Evolutionary conservation across 441 rosid genomes (phyloP), one percentile per base, ranked within the genome.

Genomic region (Corymbia calophylla): DNA sequence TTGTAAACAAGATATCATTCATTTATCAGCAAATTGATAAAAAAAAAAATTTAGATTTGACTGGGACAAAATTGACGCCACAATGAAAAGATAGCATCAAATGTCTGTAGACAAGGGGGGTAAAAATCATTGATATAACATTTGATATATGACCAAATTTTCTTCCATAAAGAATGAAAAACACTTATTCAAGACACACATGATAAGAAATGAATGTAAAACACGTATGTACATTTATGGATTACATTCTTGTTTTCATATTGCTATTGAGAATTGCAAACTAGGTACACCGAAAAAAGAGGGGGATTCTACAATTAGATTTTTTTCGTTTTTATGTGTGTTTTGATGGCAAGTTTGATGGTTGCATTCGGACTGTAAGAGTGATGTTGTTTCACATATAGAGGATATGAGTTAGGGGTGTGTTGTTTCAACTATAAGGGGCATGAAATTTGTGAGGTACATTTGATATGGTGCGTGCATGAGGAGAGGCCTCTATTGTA

Each of bases 1-100:
- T 0, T 0, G 0, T 14, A 62, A 62, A 29, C 0, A 2, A 29
- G 32, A 62, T 62, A 9, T 62, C 70, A 62, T 62, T 62, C 14
- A 62, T 62, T 62, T 62, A 14, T 62, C 8, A 6, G 35, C 70
- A 29, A 62, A 62, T 62, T 62, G 70, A 29, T 29, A 23, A 62
- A 0, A 58, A 35, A 35, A 35, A 29, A 29, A 14, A 0, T 62
- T 27, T 27, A 29, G 70, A 56, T 56, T 62, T 62, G 32, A 62
- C 32, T 62, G 5, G 6, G 6, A 31, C 0, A 66, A 31, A 17
- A 66, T 66, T 23, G 31, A 31, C 44, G 29, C 0, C 1, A 17
- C 77, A 66, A 31, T 66, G 44, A 1, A 66, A 66, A 8, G 2
- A 66, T 66, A 4, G 12, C 44, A 17, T 66, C 7, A 31, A 0